These are phyloP conservation scores for Phytomonas sp. DNA, from an alignment of 208 protist species.

Conservation along the genomic window DNA sequence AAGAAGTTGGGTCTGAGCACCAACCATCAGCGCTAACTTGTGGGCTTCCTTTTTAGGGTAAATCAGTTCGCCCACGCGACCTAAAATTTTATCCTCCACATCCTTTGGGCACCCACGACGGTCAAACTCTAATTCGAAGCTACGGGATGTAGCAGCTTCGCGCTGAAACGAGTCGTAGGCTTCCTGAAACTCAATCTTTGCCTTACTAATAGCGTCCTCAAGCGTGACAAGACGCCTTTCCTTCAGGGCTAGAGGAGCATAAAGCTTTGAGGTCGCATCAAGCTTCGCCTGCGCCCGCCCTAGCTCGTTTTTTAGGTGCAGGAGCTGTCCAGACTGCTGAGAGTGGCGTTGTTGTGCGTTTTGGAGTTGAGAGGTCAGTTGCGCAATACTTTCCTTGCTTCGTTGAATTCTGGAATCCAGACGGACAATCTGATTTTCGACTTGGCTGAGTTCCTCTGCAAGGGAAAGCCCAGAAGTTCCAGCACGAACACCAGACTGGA, in stretches of 20 bases:
- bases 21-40: conserved; percentile 89
- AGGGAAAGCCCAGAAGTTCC: conserved; percentile 71
- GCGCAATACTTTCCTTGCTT: conserved; percentile 29
- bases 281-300: conserved; percentile 23
- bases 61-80: conserved; percentile 94
- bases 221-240: conserved; percentile 29
- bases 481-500: conserved; percentile 69
- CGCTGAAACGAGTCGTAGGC: conserved; percentile 60
- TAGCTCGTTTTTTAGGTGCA: conserved; percentile 23
- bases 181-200: conserved; percentile 44
- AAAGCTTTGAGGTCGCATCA: conserved; percentile 23
- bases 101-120: not conserved
- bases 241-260: conserved; percentile 28
- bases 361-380: conserved; percentile 44
- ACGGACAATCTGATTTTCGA: conserved; percentile 60
- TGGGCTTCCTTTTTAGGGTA: conserved; percentile 55
- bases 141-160: conserved; percentile 23
- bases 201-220: conserved; percentile 27
- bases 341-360: conserved; percentile 27
- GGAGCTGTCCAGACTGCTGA: conserved; percentile 22
- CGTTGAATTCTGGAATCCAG: conserved; percentile 33
- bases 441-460: conserved; percentile 57
- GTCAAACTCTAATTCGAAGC: conserved; percentile 61
- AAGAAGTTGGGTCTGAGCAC: conserved; percentile 88
- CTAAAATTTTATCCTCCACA: conserved; percentile 38